Evolutionary conservation across 768 basidiomycete genomes (phyloP).

Genomic region (Psilocybe tampanensis): DNA sequence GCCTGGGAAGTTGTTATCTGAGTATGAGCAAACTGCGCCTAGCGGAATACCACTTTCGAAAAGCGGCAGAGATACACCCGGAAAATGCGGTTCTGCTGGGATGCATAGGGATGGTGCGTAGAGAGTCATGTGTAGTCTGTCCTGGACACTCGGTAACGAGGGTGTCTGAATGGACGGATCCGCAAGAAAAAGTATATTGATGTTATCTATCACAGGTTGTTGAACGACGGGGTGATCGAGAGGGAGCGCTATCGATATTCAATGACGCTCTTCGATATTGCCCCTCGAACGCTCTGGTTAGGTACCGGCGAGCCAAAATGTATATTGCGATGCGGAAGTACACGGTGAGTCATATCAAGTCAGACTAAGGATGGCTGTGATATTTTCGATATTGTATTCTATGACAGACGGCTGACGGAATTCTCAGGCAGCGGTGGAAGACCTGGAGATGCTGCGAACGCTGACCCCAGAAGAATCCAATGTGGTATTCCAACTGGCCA

Average conservation of each 20-base stretch:
- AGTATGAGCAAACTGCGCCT: constrained; percentile 90
- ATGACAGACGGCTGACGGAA: constrained; percentile 15
- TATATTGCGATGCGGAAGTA: constrained; percentile 84
- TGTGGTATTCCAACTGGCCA: constrained; percentile 94
- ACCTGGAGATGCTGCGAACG: constrained; percentile 79
- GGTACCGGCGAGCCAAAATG: constrained; percentile 93
- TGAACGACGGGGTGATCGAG: constrained; percentile 80
- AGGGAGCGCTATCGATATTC: constrained; percentile 77
- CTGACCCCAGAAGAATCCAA: constrained; percentile 95
- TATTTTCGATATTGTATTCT: neutral
- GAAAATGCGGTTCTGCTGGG: constrained; percentile 94
- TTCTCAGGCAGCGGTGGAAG: constrained; percentile 73
- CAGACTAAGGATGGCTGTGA: constrained; percentile 11
- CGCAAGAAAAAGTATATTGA: constrained; percentile 12
- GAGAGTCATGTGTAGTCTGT: constrained; percentile 17
- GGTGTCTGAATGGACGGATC: constrained; percentile 23
- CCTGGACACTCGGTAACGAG: constrained; percentile 23
- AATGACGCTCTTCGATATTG: constrained; percentile 78
- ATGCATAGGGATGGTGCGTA: constrained; percentile 93
- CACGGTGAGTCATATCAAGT: constrained; percentile 54
- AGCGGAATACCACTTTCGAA: constrained; percentile 96
- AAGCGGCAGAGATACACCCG: constrained; percentile 90
- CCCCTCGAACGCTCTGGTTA: constrained; percentile 89
- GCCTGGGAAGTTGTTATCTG: constrained; percentile 96
- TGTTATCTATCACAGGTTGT: constrained; percentile 61